Evolutionary conservation across 768 basidiomycete species (phyloP), one percentile per base, ranked within the genome.

Genomic region (Polyporus arcularius): DNA sequence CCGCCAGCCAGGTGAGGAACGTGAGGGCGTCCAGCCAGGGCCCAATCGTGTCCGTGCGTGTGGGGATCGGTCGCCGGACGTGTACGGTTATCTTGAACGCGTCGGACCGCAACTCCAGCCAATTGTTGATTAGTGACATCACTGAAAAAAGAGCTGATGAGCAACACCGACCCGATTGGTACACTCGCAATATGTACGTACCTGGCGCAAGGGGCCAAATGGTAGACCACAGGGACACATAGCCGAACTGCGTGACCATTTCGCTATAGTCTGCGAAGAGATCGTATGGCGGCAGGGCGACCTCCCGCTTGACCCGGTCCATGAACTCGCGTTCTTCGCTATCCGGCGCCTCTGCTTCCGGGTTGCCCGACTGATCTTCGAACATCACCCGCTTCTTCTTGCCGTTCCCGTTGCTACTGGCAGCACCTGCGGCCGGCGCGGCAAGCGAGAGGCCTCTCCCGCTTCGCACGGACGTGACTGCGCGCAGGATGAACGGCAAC

Each of bases 191-290:
- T 5, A 21, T 32, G 31, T 40, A 71, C 83, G 41, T 56, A 89
- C 88, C 80, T 28, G 94, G 87, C 2, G 94, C 90, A 16, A 98
- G 78, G 3, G 96, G 94, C 94, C 95, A 98, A 60, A 96, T 92
- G 32, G 92, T 88, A 48, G 88, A 91, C 94, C 95, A 98, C 21
- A 98, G 78, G 8, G 86, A 86, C 32, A 98, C 86, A 70, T 96
- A 95, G 0, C 96, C 96, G 72, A 96, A 97, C 69, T 96, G 94
- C 9, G 90, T 89, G 15, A 92, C 92, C 96, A 99, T 98, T 77
- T 99, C 97, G 68, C 86, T 87, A 74, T 96, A 99, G 75, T 98
- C 96, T 54, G 79, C 84, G 68, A 93, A 95, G 6, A 90, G 77
- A 39, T 87, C 83, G 68, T 96, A 95, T 41, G 87, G 87, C 0